Base-by-base conservation (phyloP, 208 protist genomes). In the Acanthamoeba castellanii region DNA sequence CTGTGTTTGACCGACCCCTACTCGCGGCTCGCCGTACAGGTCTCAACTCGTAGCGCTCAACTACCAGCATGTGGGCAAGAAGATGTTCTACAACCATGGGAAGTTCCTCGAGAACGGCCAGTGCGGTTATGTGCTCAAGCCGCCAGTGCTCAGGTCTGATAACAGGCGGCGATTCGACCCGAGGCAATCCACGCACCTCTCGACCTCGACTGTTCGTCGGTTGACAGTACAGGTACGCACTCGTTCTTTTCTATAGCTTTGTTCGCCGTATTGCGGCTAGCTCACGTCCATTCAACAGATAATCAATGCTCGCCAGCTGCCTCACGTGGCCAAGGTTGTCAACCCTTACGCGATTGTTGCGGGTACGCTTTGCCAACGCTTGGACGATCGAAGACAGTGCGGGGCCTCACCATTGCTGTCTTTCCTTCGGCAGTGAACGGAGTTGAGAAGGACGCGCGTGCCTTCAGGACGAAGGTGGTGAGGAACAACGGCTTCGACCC, bases 51-150 rank as follows among this genome's bases (percentile, higher is more conserved):
- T 98, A 27, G 98, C 98, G n/a, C 92, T 99, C 16, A 99, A 99
- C 97, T 99, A 97, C 95, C 98, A 99, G 52, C 94, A 97, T 96
- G 9, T 94, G 42, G 45, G 45, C 18, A 57, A 81, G 92, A 52
- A 95, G 47, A 97, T 98, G 93, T 96, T 96, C 84, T 88, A 98
- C n/a, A 99, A 99, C 95, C 76, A 94, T 32, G 97, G 96, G 68
- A 97, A 98, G 94, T 99, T 99, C 96, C 59, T 90, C 47, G 97
- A 98, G 89, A 99, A 99, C 95, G 98, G 98, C 76, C 92, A 95
- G 72, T 98, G 97, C 95, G 98, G 99, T 16, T 99, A 99, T 96
- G 78, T 99, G 42, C 97, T 99, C 52, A 99, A 99, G 96, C 98
- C 98, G 4, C 91, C 91, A 3, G 95, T 96, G 85, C 92, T 99